Conservation (phyloP, 2,329 filamentous ascomycete species). For the Xylaria digitata region DNA sequence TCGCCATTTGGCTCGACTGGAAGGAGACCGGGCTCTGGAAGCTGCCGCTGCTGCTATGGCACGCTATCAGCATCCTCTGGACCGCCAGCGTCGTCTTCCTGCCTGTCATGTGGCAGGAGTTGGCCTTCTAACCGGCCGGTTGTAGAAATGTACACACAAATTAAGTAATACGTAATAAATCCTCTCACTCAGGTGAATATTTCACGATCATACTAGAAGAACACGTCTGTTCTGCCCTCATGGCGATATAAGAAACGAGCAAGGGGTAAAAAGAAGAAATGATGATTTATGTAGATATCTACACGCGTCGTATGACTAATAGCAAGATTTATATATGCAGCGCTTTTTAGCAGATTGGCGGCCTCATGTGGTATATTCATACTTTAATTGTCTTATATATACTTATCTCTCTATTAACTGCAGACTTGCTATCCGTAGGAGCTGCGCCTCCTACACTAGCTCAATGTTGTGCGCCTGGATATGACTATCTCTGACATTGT, state of each 20-base stretch:
- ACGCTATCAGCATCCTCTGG: conserved; percentile 77
- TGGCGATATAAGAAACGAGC: conserved; percentile 4
- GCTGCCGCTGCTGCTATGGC: conserved; percentile 72
- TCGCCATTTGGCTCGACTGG: conserved; percentile 79
- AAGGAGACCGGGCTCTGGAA: conserved; percentile 65
- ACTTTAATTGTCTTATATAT: too few relatives aligned
- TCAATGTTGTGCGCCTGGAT: too few relatives aligned
- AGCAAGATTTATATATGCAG: conserved; percentile 3
- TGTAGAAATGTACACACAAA: neutral
- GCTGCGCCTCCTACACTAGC: too few relatives aligned
- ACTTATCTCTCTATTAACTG: too few relatives aligned
- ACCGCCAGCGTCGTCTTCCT: conserved; percentile 85
- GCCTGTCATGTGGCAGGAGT: conserved; percentile 80
- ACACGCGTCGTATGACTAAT: conserved; percentile 6
- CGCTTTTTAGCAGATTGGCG: neutral
- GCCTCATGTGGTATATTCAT: too few relatives aligned
- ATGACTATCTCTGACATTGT: too few relatives aligned
- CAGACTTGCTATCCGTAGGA: too few relatives aligned
- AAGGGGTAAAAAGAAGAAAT: conserved; percentile 7
- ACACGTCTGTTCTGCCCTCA: neutral
- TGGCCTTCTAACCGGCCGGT: conserved; percentile 48
- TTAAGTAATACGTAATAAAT: conserved; percentile 19
- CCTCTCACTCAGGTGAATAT: neutral
- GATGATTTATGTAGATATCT: conserved; percentile 22
- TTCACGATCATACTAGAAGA: conserved; percentile 12